Conservation (phyloP, 495 filamentous ascomycete genomes). For the Neurospora tetraspora region DNA sequence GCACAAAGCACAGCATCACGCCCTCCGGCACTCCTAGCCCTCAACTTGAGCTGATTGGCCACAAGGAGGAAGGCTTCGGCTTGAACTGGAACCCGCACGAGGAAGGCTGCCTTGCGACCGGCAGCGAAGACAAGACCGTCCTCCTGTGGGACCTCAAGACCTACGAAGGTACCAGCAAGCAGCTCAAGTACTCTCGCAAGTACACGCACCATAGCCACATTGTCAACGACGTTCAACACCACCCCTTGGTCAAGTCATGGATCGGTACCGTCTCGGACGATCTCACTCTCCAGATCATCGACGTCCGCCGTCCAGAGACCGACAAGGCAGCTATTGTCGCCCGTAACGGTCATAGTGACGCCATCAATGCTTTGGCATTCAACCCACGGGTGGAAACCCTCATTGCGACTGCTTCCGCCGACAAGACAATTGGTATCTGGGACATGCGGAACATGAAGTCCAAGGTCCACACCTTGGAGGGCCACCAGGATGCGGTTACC, state of each 20-base stretch:
- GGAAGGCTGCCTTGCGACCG: constrained; percentile 75
- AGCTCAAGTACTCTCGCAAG: constrained; percentile 54
- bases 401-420: constrained; percentile 84
- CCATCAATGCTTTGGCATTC: constrained; percentile 90
- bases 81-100: constrained; percentile 83
- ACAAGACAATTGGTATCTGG: constrained; percentile 92
- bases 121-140: constrained; percentile 84
- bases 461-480: constrained; percentile 76
- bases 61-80: constrained; percentile 87
- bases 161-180: constrained; percentile 52
- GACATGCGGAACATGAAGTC: constrained; percentile 81
- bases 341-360: constrained; percentile 65
- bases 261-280: constrained; percentile 96
- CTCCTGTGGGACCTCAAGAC: constrained; percentile 81
- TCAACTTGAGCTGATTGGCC: constrained; percentile 77
- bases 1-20: constrained; percentile 77
- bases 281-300: constrained; percentile 82
- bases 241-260: constrained; percentile 68
- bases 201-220: constrained; percentile 85
- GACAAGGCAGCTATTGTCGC: constrained; percentile 55
- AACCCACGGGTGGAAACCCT: constrained; percentile 80
- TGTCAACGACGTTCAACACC: constrained; percentile 94
- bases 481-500: constrained; percentile 79
- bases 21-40: constrained; percentile 63
- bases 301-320: constrained; percentile 58